Evolutionary conservation across 2,329 filamentous ascomycete genomes (phyloP).

Genomic region (Alternaria arbusti): DNA sequence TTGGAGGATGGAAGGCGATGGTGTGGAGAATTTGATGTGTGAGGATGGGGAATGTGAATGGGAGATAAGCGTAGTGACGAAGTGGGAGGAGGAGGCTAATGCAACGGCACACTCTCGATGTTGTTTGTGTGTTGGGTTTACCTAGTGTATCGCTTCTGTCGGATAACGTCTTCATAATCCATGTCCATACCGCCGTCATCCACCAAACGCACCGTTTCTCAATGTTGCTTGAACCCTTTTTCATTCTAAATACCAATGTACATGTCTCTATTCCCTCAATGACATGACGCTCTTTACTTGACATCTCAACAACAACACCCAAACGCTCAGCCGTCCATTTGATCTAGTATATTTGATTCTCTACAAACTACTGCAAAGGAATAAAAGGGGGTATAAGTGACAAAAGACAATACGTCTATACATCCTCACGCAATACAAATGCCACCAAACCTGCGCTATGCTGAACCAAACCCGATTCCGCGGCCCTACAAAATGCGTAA

Average conservation of each 20-base stretch:
- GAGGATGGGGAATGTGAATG: background rate
- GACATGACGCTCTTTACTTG: background rate
- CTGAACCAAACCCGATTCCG: slow-evolving; percentile 15
- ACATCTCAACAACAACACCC: background rate
- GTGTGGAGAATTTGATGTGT: background rate
- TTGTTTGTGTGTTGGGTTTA: background rate
- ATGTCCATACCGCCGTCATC: background rate
- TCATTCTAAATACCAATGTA: background rate
- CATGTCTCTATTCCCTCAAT: background rate
- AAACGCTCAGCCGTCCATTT: background rate
- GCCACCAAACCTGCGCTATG: slow-evolving; percentile 17
- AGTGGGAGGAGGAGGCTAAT: background rate
- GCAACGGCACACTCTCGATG: background rate
- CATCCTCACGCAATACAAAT: slow-evolving; percentile 17
- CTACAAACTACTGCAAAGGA: slow-evolving; percentile 6
- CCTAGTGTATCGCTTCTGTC: background rate
- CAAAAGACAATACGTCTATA: slow-evolving; percentile 17
- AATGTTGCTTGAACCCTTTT: background rate
- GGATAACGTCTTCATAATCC: background rate
- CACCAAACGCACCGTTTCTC: background rate
- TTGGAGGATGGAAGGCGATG: background rate
- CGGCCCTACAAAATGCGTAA: slow-evolving; percentile 10
- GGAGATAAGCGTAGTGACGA: background rate
- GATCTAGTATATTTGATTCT: background rate
- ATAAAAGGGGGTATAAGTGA: slow-evolving; percentile 19